Base-by-base conservation (phyloP, 2,329 filamentous ascomycete species). In the Acephala macrosclerotiorum region DNA sequence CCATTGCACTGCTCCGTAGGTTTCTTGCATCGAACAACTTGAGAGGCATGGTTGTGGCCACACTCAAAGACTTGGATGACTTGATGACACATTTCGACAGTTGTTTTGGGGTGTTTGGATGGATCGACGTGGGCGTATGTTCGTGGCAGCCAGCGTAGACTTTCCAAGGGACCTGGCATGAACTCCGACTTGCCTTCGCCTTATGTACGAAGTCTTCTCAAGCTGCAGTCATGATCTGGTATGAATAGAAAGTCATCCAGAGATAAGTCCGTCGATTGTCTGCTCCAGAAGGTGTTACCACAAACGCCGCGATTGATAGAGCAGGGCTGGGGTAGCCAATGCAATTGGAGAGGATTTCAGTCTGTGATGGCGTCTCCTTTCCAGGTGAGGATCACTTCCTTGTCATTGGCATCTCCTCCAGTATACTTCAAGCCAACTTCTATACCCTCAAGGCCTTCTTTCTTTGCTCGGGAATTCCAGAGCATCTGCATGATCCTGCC, bases 401-500 rank as follows among this genome's bases (percentile, higher is more conserved):
- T 75, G 56, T 79, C 74, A 59, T 63, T 67, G 20, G 33, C 58
- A 55, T 74, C 71, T 6, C 72, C 72, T 2, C 75, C 72, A 35
- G 69, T 73, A 72, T 85, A 81, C 68, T 78, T 81, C 62, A 82
- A 77, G 1, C 78, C 80, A 18, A 89, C 85, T 0, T 83, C 83
- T 26, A 89, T 64, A 2, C 88, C 89, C 57, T 87, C 84, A 49
- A 94, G 75, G 0, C 90, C 90, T 59, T 83, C 81, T 61, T 88
- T 82, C 62, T 86, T 85, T 1, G 90, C 91, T 53, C 79, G 82
- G 40, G 79, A 77, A 75, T 94, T 95, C 91, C 91, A 94, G 3
- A 93, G 71, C 77, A 94, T 85, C 79, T 94, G 91, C 73, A 83
- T 78, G 25, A 93, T 75, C 8, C 75, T 75, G 0, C 91, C 91